Base-by-base conservation (phyloP, 768 basidiomycete species). In the Phallus indusiatus region DNA sequence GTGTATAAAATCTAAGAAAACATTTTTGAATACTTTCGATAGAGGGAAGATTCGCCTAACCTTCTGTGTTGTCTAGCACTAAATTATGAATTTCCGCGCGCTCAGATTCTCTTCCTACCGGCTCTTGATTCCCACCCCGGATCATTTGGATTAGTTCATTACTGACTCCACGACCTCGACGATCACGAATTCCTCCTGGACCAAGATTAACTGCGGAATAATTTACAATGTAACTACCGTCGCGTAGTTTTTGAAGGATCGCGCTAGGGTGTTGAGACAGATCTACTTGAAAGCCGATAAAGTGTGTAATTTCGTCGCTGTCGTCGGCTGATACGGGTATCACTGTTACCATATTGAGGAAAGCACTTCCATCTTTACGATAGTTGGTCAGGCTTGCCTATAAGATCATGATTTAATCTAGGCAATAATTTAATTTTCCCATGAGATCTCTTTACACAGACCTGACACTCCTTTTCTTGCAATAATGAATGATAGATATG, bases 211-310 rank as follows among this genome's bases (percentile, higher is more conserved):
- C 47, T 21, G 56, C 67, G 24, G 69, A 71, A 69, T 86, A 83
- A 67, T 90, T 81, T 67, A 83, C 79, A 59, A 83, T 72, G 71
- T 92, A 92, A 35, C 79, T 82, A 17, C 94, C 94, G 64, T 90
- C 84, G 18, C 79, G 73, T 55, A 94, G 77, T 68, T 85, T 90
- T 63, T 87, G 80, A 55, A 94, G 73, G 61, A 96, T 94, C 1
- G 82, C 82, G 64, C 83, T 83, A 1, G 92, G 93, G 72, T 94
- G 92, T 66, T 87, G 83, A 17, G 84, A 84, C 53, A 99, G 76
- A 71, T 97, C 92, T 57, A 96, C 88, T 72, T 99, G 94, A 76
- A 99, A 98, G 0, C 96, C 96, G 54, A 99, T 86, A 66, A 90
- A 87, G 68, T 88, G 95, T 9, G 82, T 84, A 46, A 90, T 78